Conservation (phyloP, 2,329 filamentous ascomycete species). For the Colletotrichum viniferum region DNA sequence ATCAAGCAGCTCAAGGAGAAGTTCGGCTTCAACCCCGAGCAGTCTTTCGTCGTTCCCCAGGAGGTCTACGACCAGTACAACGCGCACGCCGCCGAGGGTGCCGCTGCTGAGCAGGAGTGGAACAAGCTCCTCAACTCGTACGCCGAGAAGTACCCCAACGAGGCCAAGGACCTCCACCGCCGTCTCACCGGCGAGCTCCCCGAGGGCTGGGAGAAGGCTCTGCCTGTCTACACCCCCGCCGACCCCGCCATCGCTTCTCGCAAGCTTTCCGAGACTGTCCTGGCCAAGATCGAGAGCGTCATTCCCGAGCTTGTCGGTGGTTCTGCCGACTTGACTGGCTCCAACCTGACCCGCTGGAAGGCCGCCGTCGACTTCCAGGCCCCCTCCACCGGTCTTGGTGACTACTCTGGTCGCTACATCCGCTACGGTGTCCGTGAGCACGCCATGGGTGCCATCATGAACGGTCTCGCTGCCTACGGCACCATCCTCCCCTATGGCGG, state of each 20-base stretch:
- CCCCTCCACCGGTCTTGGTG: slow-evolving; percentile 81
- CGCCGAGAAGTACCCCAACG: slow-evolving; percentile 73
- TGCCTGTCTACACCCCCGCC: slow-evolving; percentile 87
- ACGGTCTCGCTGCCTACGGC: slow-evolving; percentile 94
- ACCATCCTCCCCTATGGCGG: slow-evolving; percentile 92
- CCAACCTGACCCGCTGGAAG: slow-evolving; percentile 99
- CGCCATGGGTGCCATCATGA: slow-evolving; percentile 90
- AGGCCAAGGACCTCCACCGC: slow-evolving; percentile 81
- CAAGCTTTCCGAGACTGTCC: slow-evolving; percentile 94
- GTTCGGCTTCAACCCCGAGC: slow-evolving; percentile 94
- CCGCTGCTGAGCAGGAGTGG: slow-evolving; percentile 92
- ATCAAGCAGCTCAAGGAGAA: slow-evolving; percentile 91
- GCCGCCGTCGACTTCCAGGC: slow-evolving; percentile 96
- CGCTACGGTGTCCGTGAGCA: slow-evolving; percentile 93
- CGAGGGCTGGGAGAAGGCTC: slow-evolving; percentile 93
- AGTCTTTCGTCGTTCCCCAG: slow-evolving; percentile 92
- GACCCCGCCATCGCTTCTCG: slow-evolving; percentile 89
- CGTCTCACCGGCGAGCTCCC: slow-evolving; percentile 84
- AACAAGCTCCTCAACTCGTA: slow-evolving; percentile 93
- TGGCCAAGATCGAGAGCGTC: slow-evolving; percentile 82
- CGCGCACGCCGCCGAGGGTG: slow-evolving; percentile 85
- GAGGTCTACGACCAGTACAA: slow-evolving; percentile 91
- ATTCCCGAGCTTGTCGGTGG: slow-evolving; percentile 93
- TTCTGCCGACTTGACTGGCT: slow-evolving; percentile 96
- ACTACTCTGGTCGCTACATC: slow-evolving; percentile 90